Evolutionary conservation across 163 green algal species (phyloP).

Genomic region (Volvox carteri): DNA sequence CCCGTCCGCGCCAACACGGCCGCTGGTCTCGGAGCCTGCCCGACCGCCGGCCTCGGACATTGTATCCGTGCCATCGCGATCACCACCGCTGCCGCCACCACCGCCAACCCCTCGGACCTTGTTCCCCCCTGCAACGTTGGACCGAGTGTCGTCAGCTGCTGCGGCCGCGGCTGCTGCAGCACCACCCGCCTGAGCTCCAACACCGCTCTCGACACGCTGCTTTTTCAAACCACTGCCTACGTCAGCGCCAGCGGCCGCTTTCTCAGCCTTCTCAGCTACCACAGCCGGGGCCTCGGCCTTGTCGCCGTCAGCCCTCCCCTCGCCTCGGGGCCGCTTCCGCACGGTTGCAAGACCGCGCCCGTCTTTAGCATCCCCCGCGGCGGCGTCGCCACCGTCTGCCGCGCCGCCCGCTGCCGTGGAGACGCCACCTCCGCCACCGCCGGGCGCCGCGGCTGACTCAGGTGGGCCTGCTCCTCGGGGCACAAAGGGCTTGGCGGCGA

Average conservation of each 20-base stretch:
- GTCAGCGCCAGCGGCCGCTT: not conserved
- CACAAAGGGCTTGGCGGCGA: slow-evolving; percentile 42
- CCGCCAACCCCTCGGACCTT: not conserved
- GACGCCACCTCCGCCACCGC: not conserved
- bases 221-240: not conserved
- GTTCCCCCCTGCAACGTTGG: not conserved
- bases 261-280: not conserved
- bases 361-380: not conserved
- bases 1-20: not conserved
- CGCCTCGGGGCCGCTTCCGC: slow-evolving; percentile 7
- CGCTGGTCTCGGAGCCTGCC: slow-evolving; percentile 34
- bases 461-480: not conserved
- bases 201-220: not conserved
- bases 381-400: not conserved
- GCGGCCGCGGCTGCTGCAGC: not conserved
- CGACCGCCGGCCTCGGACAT: slow-evolving; percentile 16
- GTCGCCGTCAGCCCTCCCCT: not conserved
- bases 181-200: not conserved
- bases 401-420: not conserved
- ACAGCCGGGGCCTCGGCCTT: not conserved
- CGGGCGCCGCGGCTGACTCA: not conserved
- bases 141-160: not conserved
- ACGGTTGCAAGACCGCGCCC: not conserved
- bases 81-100: slow-evolving; percentile 6
- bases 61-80: slow-evolving; percentile 19